Evolutionary conservation across 768 basidiomycete species (phyloP).

Genomic region (Psilocybe tampanensis): DNA sequence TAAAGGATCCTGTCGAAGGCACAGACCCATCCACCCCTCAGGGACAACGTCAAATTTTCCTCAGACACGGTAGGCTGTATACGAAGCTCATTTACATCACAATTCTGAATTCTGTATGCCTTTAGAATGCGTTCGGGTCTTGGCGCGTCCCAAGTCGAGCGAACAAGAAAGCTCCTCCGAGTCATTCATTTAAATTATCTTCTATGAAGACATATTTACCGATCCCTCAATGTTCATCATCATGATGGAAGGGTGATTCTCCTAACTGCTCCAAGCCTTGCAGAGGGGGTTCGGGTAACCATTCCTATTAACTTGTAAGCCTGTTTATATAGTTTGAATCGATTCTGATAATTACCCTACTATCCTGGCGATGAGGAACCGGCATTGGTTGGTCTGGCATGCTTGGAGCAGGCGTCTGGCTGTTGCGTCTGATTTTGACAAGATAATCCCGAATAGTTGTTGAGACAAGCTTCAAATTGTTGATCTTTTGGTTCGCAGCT

Average conservation of each 20-base stretch:
- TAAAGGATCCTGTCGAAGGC: constrained; percentile 68
- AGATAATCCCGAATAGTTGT: constrained; percentile 71
- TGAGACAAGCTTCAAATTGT: constrained; percentile 64
- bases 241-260: constrained; percentile 39
- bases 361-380: constrained; percentile 19
- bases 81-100: not conserved
- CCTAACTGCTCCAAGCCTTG: constrained; percentile 33
- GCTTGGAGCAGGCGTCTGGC: constrained; percentile 31
- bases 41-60: constrained; percentile 81
- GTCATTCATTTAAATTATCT: not conserved
- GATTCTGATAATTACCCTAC: constrained; percentile 14
- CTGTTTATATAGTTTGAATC: not conserved
- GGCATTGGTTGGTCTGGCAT: constrained; percentile 33
- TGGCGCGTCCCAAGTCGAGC: constrained; percentile 33
- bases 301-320: constrained; percentile 30
- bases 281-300: constrained; percentile 31
- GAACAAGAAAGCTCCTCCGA: not conserved
- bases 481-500: not conserved
- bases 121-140: constrained; percentile 57
- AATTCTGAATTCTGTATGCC: not conserved
- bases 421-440: constrained; percentile 53
- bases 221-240: constrained; percentile 12
- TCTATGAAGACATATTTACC: not conserved
- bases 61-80: constrained; percentile 66
- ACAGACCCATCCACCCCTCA: constrained; percentile 69